Percentiles rank a stretch among this genome's conserved stretches.
These are phyloP conservation scores for Cyclotella baltica DNA, from an alignment of 108 stramenopile species.

Conservation along the genomic window DNA sequence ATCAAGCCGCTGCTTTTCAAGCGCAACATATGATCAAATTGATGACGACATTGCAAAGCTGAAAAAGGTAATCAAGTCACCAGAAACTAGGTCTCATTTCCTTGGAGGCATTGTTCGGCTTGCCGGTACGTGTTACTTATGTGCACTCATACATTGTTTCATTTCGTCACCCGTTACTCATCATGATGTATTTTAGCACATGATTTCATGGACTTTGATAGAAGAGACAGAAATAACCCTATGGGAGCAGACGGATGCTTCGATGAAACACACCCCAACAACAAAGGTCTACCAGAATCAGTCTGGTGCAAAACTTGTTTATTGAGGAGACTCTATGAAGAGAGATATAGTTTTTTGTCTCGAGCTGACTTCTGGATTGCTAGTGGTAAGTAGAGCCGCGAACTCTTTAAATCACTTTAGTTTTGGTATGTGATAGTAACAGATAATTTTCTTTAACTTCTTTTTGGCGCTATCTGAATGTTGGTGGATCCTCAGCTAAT, in stretches of 20 bases:
- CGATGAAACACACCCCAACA: conserved; percentile 31
- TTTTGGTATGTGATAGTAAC: too few relatives aligned
- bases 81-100: conserved; percentile 35
- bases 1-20: conserved; percentile 18
- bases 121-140: too few relatives aligned
- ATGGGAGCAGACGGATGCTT: conserved; percentile 59
- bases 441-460: too few relatives aligned
- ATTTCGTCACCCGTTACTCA: too few relatives aligned
- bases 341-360: conserved; percentile 43
- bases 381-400: too few relatives aligned
- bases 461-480: too few relatives aligned
- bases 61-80: conserved; percentile 26
- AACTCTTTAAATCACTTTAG: too few relatives aligned
- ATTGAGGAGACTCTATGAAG: conserved; percentile 28
- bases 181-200: too few relatives aligned
- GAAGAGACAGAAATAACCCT: conserved; percentile 6
- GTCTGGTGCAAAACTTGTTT: conserved; percentile 46
- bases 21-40: conserved; percentile 23
- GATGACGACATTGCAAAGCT: conserved; percentile 30
- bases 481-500: conserved; percentile 42
- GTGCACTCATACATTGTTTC: too few relatives aligned
- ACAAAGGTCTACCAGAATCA: conserved; percentile 40
- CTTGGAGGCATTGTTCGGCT: conserved; percentile 53
- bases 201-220: conserved; percentile 57
- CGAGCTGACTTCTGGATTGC: conserved; percentile 60